These are phyloP conservation scores for Neurospora discreta DNA, from an alignment of 495 filamentous ascomycete genomes.

Conservation along the genomic window DNA sequence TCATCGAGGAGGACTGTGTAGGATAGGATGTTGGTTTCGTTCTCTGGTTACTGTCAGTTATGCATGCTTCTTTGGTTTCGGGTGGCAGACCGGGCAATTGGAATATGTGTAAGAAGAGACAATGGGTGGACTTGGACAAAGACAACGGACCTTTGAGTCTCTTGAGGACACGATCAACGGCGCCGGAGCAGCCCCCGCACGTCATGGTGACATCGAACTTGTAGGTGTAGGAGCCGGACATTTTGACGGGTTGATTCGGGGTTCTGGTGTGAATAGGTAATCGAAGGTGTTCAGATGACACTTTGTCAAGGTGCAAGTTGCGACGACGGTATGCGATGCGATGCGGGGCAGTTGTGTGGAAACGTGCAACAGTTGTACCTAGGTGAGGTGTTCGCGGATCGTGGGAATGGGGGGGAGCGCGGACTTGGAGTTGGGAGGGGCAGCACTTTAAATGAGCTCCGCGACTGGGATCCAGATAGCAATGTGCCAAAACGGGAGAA, in stretches of 20 bases:
- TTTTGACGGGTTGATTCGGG: slow-evolving; percentile 7
- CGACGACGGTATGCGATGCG: background rate
- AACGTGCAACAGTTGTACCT: background rate
- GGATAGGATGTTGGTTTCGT: background rate
- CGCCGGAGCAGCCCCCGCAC: slow-evolving; percentile 54
- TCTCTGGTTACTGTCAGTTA: slow-evolving; percentile 13
- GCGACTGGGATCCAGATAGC: background rate
- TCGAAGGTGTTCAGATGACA: background rate
- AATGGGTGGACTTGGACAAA: background rate
- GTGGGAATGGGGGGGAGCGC: background rate
- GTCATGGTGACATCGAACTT: slow-evolving; percentile 57
- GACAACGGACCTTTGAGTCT: slow-evolving; percentile 66
- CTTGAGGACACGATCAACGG: slow-evolving; percentile 84
- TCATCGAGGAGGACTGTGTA: background rate
- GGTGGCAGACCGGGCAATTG: background rate
- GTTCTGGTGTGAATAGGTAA: background rate
- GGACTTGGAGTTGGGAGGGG: background rate
- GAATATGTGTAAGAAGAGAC: background rate
- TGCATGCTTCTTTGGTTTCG: background rate
- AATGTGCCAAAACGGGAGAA: background rate
- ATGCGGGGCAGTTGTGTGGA: background rate
- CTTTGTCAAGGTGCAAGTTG: background rate
- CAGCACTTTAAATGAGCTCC: background rate
- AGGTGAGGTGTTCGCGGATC: background rate
- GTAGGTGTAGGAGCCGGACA: slow-evolving; percentile 32